Evolutionary conservation across 2,329 filamentous ascomycete genomes (phyloP).

Genomic region (Paraconiothyrium sp.): DNA sequence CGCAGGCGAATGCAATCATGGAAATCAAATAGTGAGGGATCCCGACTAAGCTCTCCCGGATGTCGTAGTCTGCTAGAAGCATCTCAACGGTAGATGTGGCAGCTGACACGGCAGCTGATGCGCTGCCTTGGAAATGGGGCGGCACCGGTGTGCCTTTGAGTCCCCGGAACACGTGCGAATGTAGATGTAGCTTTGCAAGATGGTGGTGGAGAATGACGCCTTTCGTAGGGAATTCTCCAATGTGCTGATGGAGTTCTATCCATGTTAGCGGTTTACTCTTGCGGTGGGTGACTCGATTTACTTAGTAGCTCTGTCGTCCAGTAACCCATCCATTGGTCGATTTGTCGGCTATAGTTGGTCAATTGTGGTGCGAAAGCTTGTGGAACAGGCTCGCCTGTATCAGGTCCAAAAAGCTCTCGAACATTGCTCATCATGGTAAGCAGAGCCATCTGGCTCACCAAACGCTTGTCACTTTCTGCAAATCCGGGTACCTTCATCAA

Average conservation of each 20-base stretch:
- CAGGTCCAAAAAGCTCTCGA: slow-evolving; percentile 64
- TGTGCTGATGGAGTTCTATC: slow-evolving; percentile 55
- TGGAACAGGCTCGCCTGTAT: slow-evolving; percentile 62
- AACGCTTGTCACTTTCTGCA: slow-evolving; percentile 64
- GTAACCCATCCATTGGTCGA: slow-evolving; percentile 63
- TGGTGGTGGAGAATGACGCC: slow-evolving; percentile 63
- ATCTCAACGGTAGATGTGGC: slow-evolving; percentile 58
- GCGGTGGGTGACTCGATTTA: slow-evolving; percentile 32
- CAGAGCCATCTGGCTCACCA: slow-evolving; percentile 67
- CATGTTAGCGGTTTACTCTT: slow-evolving; percentile 28
- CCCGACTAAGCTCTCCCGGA: slow-evolving; percentile 53
- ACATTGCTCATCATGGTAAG: slow-evolving; percentile 67
- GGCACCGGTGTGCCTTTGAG: slow-evolving; percentile 60
- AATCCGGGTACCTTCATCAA: slow-evolving; percentile 63
- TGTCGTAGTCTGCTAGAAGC: slow-evolving; percentile 55
- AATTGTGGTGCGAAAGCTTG: slow-evolving; percentile 63
- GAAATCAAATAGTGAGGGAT: slow-evolving; percentile 63
- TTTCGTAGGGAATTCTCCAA: slow-evolving; percentile 60
- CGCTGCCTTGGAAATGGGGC: slow-evolving; percentile 56
- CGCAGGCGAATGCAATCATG: slow-evolving; percentile 64
- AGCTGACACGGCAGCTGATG: slow-evolving; percentile 59
- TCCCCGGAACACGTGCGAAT: slow-evolving; percentile 59
- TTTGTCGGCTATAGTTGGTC: slow-evolving; percentile 48
- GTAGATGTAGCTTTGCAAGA: slow-evolving; percentile 64
- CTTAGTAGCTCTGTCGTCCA: slow-evolving; percentile 57